Base-by-base conservation (phyloP, 2,329 filamentous ascomycete genomes). In the Aspergillus sp. region DNA sequence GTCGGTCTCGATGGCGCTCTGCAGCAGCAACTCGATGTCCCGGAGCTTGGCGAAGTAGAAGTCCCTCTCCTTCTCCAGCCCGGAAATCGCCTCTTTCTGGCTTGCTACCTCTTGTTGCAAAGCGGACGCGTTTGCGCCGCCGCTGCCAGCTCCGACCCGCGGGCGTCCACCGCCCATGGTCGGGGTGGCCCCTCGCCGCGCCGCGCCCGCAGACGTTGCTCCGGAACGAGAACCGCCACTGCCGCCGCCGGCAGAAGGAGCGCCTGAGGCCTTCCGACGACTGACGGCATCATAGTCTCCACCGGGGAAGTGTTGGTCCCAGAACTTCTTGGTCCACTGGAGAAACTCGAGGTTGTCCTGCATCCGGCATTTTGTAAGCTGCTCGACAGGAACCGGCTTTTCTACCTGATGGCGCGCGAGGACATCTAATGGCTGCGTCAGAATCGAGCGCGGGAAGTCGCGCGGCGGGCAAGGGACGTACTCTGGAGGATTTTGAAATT, bases 261-360 rank as follows among this genome's bases (percentile, higher is more conserved):
- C 71, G 20, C 75, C 74, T 33, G 76, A 77, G 19, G 78, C 88
- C 66, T 93, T 94, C 60, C 91, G 76, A 55, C 91, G 78, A 34
- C 72, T 71, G 15, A 93, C 74, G 8, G 91, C 86, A 58, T 98
- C 91, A 68, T 98, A 98, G 44, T 96, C 91, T 52, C 91, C 86
- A 38, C 91, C 91, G 5, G 91, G 91, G 65, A 85, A 98, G 71
- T 95, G 86, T 58, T 95, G 85, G 55, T 98, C 91, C 91, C 91
- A 98, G 69, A 86, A 95, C 49, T 75, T 73, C 75, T 98, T 98
- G 38, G 80, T 80, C 82, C 86, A 98, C 67, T 98, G 91, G 40
- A 98, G 72, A 61, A 98, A 98, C 58, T 96, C 91, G 51, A 98
- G 82, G 69, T 98, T 98, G 64, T 98, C 91, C 73, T 98, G 91